phyloP scores from a whole-genome alignment of 2,329 filamentous ascomycete species.

The Colletotrichum spaethianum region DNA sequence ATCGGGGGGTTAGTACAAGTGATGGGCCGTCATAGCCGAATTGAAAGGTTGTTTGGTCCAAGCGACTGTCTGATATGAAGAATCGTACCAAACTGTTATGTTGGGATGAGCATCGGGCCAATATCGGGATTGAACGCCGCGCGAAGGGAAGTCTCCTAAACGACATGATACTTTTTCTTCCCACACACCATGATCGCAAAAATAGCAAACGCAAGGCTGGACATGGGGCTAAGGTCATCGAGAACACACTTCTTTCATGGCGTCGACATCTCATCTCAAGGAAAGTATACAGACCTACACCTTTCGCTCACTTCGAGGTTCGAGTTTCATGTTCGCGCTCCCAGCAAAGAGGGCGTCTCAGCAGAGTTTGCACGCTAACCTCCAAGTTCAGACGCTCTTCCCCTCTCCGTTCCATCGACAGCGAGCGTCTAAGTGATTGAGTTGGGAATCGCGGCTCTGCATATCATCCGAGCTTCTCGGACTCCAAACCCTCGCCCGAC shows the following conservation, averaged over 20 bases:
- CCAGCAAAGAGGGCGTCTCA: neutral
- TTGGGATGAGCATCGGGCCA: too few relatives aligned
- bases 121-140: too few relatives aligned
- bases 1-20: too few relatives aligned
- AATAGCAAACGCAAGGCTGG: neutral
- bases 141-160: too few relatives aligned
- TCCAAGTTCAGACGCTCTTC: neutral
- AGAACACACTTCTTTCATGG: neutral
- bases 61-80: neutral
- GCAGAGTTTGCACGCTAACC: neutral
- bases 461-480: neutral
- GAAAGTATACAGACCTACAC: neutral
- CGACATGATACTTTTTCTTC: too few relatives aligned
- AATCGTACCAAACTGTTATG: too few relatives aligned
- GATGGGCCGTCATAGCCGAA: neutral
- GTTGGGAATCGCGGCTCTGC: neutral
- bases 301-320: neutral
- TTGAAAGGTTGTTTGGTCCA: neutral
- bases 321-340: neutral
- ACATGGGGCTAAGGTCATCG: neutral
- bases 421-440: neutral
- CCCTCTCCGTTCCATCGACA: neutral
- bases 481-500: neutral
- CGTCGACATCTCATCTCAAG: too few relatives aligned
- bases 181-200: too few relatives aligned